phyloP scores from a whole-genome alignment of 495 filamentous ascomycete species.

The Tuber aestivum region DNA sequence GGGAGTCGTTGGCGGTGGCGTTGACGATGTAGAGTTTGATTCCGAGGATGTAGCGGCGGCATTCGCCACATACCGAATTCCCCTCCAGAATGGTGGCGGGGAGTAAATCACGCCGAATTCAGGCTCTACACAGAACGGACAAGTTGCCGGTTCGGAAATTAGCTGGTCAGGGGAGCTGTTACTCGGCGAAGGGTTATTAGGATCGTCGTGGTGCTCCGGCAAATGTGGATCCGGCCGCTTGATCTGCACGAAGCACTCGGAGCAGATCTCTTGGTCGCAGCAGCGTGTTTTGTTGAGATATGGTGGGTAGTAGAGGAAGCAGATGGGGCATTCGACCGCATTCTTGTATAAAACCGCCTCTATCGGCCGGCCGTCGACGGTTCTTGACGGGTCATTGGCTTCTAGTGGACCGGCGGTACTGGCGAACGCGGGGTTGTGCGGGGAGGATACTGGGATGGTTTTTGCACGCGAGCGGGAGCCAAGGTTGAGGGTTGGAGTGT shows the following conservation, averaged over 20 bases:
- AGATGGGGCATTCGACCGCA: conserved; percentile 86
- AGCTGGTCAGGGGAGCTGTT: conserved; percentile 57
- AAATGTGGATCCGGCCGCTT: conserved; percentile 94
- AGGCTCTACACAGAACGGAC: conserved; percentile 89
- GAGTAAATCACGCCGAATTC: conserved; percentile 94
- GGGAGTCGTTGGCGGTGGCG: conserved; percentile 45
- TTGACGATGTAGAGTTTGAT: conserved; percentile 47
- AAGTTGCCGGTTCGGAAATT: conserved; percentile 84
- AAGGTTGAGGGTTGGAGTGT: conserved; percentile 51
- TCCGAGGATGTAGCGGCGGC: conserved; percentile 50
- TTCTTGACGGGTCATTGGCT: conserved; percentile 61
- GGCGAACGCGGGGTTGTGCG: conserved; percentile 27
- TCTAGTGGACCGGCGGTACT: conserved; percentile 31
- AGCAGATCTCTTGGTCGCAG: conserved; percentile 95
- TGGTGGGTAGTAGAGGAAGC: conserved; percentile 91
- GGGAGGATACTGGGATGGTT: conserved; percentile 61
- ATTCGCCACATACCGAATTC: conserved; percentile 61
- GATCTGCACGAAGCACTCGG: conserved; percentile 98
- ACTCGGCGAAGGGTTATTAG: conserved; percentile 48
- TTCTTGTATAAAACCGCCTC: conserved; percentile 93
- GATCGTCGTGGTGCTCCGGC: conserved; percentile 70
- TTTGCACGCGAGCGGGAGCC: conserved; percentile 66
- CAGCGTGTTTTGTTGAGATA: conserved; percentile 94
- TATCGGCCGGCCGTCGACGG: conserved; percentile 82
- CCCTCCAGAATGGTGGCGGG: conserved; percentile 78